Evolutionary conservation across 2,329 filamentous ascomycete genomes (phyloP).

Genomic region (Ciborinia camelliae): DNA sequence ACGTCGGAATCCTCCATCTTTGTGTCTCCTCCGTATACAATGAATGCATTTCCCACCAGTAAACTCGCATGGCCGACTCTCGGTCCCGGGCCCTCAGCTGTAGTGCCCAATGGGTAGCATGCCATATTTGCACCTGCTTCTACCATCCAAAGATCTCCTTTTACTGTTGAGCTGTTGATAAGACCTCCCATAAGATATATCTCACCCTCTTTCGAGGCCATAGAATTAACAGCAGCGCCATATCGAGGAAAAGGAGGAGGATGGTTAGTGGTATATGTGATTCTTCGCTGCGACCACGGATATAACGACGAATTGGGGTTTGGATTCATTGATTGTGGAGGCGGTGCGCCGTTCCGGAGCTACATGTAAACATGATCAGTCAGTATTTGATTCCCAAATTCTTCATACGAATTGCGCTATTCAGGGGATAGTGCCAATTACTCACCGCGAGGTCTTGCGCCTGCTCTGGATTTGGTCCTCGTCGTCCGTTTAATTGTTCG

Average conservation of each 20-base stretch:
- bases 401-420: slow-evolving; percentile 2
- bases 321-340: slow-evolving; percentile 38
- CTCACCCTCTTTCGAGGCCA: slow-evolving; percentile 92
- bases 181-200: slow-evolving; percentile 97
- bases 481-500: slow-evolving; percentile 54
- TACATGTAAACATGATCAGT: slow-evolving; percentile 35
- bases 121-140: slow-evolving; percentile 84
- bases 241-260: slow-evolving; percentile 92
- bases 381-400: slow-evolving; percentile 11
- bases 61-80: slow-evolving; percentile 92
- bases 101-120: slow-evolving; percentile 88
- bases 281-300: slow-evolving; percentile 87
- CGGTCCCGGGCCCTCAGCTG: slow-evolving; percentile 89
- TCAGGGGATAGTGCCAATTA: slow-evolving; percentile 18
- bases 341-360: slow-evolving; percentile 50
- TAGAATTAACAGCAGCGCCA: slow-evolving; percentile 90
- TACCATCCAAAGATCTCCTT: slow-evolving; percentile 96
- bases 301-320: slow-evolving; percentile 79
- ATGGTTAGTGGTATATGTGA: slow-evolving; percentile 80
- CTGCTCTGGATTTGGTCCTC: slow-evolving; percentile 43
- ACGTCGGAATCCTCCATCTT: slow-evolving; percentile 92
- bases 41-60: slow-evolving; percentile 96
- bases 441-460: slow-evolving; percentile 42
- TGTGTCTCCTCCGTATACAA: slow-evolving; percentile 97
- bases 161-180: slow-evolving; percentile 91